Percentiles rank a stretch among this genome's conserved stretches.
phyloP scores from a whole-genome alignment of 116 monocot genomes.

The Zostera marina region DNA sequence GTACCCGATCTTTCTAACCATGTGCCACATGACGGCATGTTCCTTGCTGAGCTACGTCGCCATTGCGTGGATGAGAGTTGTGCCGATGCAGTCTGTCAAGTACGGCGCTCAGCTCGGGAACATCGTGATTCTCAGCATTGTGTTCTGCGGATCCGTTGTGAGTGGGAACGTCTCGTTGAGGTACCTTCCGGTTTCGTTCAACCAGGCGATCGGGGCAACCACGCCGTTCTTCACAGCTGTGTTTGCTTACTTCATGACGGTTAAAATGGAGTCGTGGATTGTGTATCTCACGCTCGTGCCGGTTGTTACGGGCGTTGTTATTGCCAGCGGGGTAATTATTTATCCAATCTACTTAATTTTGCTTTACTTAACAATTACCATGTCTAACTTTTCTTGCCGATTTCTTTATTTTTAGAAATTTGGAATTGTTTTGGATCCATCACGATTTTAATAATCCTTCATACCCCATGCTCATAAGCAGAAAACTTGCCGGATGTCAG shows the following conservation, averaged over 20 bases:
- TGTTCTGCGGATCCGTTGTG: constrained; percentile 88
- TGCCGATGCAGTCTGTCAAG: constrained; percentile 44
- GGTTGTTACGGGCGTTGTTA: constrained; percentile 21
- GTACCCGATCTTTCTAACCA: constrained; percentile 81
- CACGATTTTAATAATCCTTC: no score
- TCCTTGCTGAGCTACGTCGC: constrained; percentile 37
- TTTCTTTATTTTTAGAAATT: no score
- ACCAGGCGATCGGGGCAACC: constrained; percentile 91
- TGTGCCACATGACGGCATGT: constrained; percentile 78
- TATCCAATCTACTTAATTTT: no score
- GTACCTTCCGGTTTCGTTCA: constrained; percentile 82
- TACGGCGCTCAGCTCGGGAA: constrained; percentile 56
- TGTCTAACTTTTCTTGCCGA: no score
- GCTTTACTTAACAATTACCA: no score
- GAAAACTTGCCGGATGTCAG: no score
- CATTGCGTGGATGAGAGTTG: constrained; percentile 44
- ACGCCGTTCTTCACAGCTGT: constrained; percentile 89
- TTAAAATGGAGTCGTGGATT: constrained; percentile 28
- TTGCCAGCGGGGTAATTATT: no score
- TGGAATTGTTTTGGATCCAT: no score
- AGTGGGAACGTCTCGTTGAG: constrained; percentile 77
- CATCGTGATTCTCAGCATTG: constrained; percentile 51
- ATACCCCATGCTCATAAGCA: no score
- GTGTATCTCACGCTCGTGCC: constrained; percentile 70
- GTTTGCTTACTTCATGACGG: constrained; percentile 61